Conservation (phyloP, 345 rosid species). For the Gossypium raimondii region DNA sequence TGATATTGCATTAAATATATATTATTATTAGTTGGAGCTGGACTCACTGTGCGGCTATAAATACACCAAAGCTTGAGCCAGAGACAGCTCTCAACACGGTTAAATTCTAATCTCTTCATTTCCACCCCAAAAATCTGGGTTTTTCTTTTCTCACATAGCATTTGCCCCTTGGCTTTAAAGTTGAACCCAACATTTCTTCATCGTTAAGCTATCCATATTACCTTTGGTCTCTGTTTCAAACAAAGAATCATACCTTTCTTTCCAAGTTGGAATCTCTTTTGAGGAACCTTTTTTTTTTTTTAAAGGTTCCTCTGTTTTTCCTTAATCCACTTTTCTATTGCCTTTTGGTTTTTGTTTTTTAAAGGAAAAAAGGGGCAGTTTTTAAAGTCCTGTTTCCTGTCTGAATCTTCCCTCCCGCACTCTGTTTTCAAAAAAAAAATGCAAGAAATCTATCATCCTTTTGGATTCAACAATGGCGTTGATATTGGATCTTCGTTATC, state of each 20-base stretch:
- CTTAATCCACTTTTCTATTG: neutral
- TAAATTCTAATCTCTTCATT: neutral
- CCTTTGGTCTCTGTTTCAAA: neutral
- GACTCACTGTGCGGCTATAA: slow-evolving; percentile 34
- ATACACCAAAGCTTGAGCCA: slow-evolving; percentile 16
- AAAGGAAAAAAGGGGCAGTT: slow-evolving; percentile 28
- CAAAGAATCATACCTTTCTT: neutral
- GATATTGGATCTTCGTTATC: slow-evolving; percentile 66
- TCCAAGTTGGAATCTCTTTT: neutral
- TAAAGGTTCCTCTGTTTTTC: neutral
- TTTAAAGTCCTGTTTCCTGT: slow-evolving; percentile 10
- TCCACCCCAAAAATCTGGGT: too few species aligned
- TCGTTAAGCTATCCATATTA: neutral
- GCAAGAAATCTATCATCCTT: slow-evolving; percentile 33
- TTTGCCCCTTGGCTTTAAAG: neutral
- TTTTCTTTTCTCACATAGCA: neutral
- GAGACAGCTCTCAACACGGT: neutral
- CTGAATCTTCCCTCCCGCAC: neutral
- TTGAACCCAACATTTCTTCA: neutral
- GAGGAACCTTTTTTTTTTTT: neutral
- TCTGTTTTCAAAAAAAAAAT: slow-evolving; percentile 17
- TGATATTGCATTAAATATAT: too few species aligned
- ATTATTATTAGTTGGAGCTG: too few species aligned
- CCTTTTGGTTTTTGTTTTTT: neutral
- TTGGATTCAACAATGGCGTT: slow-evolving; percentile 15